These are phyloP conservation scores for Ziziphus jujuba DNA, from an alignment of 306 rosid species.

Conservation along the genomic window DNA sequence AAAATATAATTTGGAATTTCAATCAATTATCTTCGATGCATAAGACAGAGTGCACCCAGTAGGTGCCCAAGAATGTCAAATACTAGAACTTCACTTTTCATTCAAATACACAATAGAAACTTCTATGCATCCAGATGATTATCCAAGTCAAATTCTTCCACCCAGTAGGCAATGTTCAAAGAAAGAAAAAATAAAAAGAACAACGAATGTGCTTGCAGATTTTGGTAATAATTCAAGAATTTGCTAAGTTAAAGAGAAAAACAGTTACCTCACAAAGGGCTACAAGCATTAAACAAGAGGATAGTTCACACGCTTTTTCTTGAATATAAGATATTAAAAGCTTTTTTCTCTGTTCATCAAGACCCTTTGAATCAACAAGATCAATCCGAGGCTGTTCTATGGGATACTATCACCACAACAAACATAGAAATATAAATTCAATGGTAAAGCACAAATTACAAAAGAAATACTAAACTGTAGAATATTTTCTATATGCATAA, in stretches of 20 bases:
- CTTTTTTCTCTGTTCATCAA: conserved; percentile 59
- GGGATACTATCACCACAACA: conserved; percentile 56
- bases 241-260: too few relatives aligned
- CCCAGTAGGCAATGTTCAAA: background rate
- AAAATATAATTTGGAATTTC: conserved; percentile 16
- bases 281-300: conserved; percentile 69
- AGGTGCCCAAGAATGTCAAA: too few relatives aligned
- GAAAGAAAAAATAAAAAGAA: too few relatives aligned
- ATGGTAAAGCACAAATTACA: background rate
- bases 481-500: background rate
- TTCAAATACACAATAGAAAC: too few relatives aligned
- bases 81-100: too few relatives aligned
- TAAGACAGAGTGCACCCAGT: too few relatives aligned
- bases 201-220: too few relatives aligned
- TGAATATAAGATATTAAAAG: conserved; percentile 37
- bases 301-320: conserved; percentile 56
- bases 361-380: conserved; percentile 67
- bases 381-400: conserved; percentile 56
- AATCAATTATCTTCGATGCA: background rate
- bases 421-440: background rate
- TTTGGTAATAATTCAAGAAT: too few relatives aligned
- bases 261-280: conserved; percentile 71
- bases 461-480: background rate
- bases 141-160: background rate
- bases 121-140: too few relatives aligned